Evolutionary conservation across 176 grass and related monocot species (phyloP).

Genomic region (Olyra latifolia): DNA sequence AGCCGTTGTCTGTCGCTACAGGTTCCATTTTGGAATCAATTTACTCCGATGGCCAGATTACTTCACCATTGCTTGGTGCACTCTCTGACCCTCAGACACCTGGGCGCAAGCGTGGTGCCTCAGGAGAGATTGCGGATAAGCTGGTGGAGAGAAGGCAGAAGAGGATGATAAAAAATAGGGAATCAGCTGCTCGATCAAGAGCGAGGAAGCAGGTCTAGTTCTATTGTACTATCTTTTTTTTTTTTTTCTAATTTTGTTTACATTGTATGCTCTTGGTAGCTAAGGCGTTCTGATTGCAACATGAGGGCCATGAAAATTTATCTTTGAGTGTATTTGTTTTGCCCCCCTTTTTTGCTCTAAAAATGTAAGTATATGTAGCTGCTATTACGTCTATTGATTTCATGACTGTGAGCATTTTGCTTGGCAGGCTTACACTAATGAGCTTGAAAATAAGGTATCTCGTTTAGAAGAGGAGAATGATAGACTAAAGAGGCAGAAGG

Average conservation of each 20-base stretch:
- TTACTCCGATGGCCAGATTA: conserved; percentile 39
- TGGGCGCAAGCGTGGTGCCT: conserved; percentile 42
- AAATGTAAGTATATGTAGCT: conserved; percentile 1
- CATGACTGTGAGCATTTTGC: conserved; percentile 6
- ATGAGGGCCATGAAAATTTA: conserved; percentile 12
- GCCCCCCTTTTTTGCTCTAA: conserved; percentile 8
- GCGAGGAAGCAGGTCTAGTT: conserved; percentile 85
- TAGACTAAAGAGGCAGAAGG: conserved; percentile 88
- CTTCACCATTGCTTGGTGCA: conserved; percentile 44
- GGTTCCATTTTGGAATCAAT: conserved; percentile 43
- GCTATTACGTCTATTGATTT: neutral
- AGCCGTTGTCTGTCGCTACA: conserved; percentile 34
- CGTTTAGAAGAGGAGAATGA: conserved; percentile 79
- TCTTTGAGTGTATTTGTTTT: neutral
- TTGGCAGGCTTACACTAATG: conserved; percentile 90
- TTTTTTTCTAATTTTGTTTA: conserved; percentile 12
- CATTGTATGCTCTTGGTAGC: neutral
- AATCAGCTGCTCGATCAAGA: conserved; percentile 95
- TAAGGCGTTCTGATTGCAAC: conserved; percentile 10
- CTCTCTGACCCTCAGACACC: conserved; percentile 50
- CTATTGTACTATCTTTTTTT: neutral
- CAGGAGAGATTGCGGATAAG: conserved; percentile 60
- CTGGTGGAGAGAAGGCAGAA: conserved; percentile 85
- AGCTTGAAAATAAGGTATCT: conserved; percentile 93
- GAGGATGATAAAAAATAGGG: conserved; percentile 99